Conservation (phyloP, 2,329 filamentous ascomycete genomes). For the Paraphoma chrysanthemicola region DNA sequence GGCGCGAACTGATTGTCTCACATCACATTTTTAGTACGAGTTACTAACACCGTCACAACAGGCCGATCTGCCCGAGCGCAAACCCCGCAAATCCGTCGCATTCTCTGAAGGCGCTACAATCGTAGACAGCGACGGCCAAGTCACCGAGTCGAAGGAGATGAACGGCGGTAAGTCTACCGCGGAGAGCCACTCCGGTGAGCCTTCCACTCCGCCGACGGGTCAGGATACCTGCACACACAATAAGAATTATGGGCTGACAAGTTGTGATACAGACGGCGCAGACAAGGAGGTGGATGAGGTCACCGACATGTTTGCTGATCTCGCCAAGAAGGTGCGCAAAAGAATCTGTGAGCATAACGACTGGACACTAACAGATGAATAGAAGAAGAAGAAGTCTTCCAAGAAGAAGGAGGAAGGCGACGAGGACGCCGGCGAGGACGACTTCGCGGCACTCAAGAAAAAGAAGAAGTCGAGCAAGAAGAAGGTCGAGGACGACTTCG, state of each 20-base stretch:
- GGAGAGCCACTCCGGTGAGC: constrained; percentile 67
- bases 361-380: background rate
- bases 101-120: constrained; percentile 89
- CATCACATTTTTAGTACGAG: background rate
- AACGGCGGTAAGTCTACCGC: constrained; percentile 82
- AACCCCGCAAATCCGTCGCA: constrained; percentile 89
- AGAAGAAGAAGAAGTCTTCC: constrained; percentile 69
- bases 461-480: constrained; percentile 84
- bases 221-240: constrained; percentile 15
- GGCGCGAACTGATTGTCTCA: background rate
- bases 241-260: constrained; percentile 25
- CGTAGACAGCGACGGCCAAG: constrained; percentile 87
- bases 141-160: constrained; percentile 74
- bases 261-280: constrained; percentile 39
- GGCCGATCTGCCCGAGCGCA: constrained; percentile 63
- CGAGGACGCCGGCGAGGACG: constrained; percentile 60
- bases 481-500: constrained; percentile 67
- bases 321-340: constrained; percentile 67
- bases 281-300: constrained; percentile 70
- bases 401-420: constrained; percentile 65
- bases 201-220: constrained; percentile 22
- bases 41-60: constrained; percentile 24
- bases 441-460: constrained; percentile 74
- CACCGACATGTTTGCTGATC: constrained; percentile 67
- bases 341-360: background rate